These are phyloP conservation scores for Pleodorina starrii DNA, from an alignment of 139 green algal genomes.

Conservation along the genomic window DNA sequence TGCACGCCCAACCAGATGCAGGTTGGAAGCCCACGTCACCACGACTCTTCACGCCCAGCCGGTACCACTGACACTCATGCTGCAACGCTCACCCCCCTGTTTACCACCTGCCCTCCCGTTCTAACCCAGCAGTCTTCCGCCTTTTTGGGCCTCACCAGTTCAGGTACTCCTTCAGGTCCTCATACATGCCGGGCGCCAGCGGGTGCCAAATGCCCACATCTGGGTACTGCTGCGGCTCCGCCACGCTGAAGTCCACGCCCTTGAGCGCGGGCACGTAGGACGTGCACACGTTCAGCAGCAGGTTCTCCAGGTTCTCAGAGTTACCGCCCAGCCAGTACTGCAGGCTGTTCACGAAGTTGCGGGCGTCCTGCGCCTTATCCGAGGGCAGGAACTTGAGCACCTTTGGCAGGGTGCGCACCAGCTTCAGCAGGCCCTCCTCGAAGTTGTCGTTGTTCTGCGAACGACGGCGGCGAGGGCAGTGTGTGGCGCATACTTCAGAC, in stretches of 20 bases:
- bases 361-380: slow-evolving; percentile 85
- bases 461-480: not conserved
- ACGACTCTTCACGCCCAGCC: no score
- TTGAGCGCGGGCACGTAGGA: slow-evolving; percentile 92
- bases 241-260: slow-evolving; percentile 79
- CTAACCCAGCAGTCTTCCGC: no score
- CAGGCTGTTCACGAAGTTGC: slow-evolving; percentile 93
- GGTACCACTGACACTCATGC: no score
- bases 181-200: slow-evolving; percentile 89
- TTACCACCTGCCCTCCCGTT: no score
- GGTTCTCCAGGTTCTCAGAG: slow-evolving; percentile 98
- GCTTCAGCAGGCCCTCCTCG: slow-evolving; percentile 99
- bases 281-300: slow-evolving; percentile 90
- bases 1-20: no score
- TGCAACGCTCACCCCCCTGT: no score
- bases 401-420: slow-evolving; percentile 91
- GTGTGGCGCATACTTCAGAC: no score
- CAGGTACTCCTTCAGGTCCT: slow-evolving; percentile 99
- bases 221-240: slow-evolving; percentile 90
- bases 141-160: slow-evolving; percentile 97
- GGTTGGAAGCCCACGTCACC: no score
- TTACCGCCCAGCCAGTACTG: slow-evolving; percentile 99
- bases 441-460: slow-evolving; percentile 95
- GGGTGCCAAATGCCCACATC: slow-evolving; percentile 99
- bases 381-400: slow-evolving; percentile 87